These are phyloP conservation scores for Stachybotrys echinatus DNA, from an alignment of 2,329 filamentous ascomycete species.

Conservation along the genomic window DNA sequence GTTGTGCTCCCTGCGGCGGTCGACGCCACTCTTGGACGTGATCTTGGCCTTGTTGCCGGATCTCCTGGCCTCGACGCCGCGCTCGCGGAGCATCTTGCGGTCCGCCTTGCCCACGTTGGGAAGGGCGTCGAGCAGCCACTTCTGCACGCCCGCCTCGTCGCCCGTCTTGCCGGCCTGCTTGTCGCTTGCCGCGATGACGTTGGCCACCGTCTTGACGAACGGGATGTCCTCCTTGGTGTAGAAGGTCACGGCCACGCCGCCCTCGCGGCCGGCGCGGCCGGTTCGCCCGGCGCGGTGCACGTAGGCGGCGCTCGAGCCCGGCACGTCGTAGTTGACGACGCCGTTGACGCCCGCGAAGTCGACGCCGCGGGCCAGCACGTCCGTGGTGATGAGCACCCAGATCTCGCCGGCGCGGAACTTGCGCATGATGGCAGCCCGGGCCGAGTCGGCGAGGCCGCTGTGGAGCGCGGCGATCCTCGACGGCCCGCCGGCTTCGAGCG, in stretches of 20 bases:
- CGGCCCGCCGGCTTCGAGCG: slow-evolving; percentile 79
- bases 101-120: slow-evolving; percentile 80
- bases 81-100: slow-evolving; percentile 73
- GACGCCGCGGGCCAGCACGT: slow-evolving; percentile 84
- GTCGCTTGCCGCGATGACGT: slow-evolving; percentile 82
- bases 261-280: slow-evolving; percentile 78
- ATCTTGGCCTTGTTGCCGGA: slow-evolving; percentile 55
- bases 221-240: slow-evolving; percentile 95
- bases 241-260: slow-evolving; percentile 86
- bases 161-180: slow-evolving; percentile 55
- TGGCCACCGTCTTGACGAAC: slow-evolving; percentile 83
- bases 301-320: slow-evolving; percentile 82
- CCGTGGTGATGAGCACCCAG: slow-evolving; percentile 95
- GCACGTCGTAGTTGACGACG: slow-evolving; percentile 96
- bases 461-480: slow-evolving; percentile 87
- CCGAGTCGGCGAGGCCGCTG: slow-evolving; percentile 72
- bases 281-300: slow-evolving; percentile 92
- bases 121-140: slow-evolving; percentile 84
- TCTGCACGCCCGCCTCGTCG: slow-evolving; percentile 59
- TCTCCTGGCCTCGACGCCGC: slow-evolving; percentile 70
- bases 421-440: slow-evolving; percentile 77
- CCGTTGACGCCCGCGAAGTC: slow-evolving; percentile 95
- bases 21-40: slow-evolving; percentile 75
- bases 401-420: slow-evolving; percentile 87
- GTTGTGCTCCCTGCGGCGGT: slow-evolving; percentile 64